A percentile compares a stretch with the other conserved stretches of the same genome.
These are phyloP conservation scores for Ceratobasidium papillatum DNA, from an alignment of 1,284 basidiomycete species.

Conservation along the genomic window DNA sequence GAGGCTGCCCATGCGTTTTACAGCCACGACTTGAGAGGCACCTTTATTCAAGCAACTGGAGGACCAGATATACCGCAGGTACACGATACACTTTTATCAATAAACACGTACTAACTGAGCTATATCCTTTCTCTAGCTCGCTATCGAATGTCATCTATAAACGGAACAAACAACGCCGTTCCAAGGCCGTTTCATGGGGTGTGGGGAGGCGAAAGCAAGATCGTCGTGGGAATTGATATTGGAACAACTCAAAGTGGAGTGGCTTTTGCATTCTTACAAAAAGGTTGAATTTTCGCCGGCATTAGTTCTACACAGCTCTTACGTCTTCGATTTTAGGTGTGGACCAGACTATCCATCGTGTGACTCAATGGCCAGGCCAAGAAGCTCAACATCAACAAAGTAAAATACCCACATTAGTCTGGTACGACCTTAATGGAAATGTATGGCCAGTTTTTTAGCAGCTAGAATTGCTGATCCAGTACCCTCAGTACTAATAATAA, in stretches of 20 bases:
- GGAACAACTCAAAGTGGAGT: slow-evolving; percentile 42
- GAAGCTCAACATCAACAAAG: slow-evolving; percentile 20
- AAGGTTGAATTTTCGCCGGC: not conserved
- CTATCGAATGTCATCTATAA: slow-evolving; percentile 7
- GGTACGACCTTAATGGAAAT: slow-evolving; percentile 37
- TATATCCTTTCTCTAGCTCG: too few species aligned
- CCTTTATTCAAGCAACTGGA: too few species aligned
- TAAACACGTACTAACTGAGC: not conserved
- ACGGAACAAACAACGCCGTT: slow-evolving; percentile 17
- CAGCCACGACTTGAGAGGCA: too few species aligned
- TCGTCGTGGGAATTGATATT: slow-evolving; percentile 41
- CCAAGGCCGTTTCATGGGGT: slow-evolving; percentile 35
- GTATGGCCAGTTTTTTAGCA: not conserved
- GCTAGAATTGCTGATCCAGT: not conserved
- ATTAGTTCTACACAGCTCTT: not conserved
- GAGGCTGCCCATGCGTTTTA: not conserved
- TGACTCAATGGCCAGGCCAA: slow-evolving; percentile 43
- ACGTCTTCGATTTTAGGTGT: not conserved
- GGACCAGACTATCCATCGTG: slow-evolving; percentile 16
- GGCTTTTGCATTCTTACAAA: slow-evolving; percentile 29
- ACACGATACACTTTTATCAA: too few species aligned
- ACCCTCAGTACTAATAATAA: not conserved
- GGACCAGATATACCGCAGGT: too few species aligned
- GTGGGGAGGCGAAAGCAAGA: slow-evolving; percentile 38
- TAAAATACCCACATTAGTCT: slow-evolving; percentile 42